A percentile compares a stretch with the other conserved stretches of the same genome.
Conservation (phyloP, 2,329 filamentous ascomycete species). For the Bipolaris cookei region DNA sequence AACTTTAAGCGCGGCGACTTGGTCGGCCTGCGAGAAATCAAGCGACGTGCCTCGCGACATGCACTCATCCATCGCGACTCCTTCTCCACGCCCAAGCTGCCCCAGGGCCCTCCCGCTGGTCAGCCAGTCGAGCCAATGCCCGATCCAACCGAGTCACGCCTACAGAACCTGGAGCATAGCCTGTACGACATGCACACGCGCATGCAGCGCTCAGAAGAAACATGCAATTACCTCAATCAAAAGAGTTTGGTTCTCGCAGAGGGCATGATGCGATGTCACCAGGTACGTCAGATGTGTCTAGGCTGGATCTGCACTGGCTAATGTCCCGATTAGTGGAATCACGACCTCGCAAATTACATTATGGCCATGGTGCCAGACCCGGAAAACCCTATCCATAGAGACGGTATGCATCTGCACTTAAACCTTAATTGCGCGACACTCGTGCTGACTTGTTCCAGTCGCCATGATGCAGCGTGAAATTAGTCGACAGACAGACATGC, state of each 20-base stretch:
- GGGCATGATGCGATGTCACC: conserved; percentile 74
- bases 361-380: conserved; percentile 74
- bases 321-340: conserved; percentile 69
- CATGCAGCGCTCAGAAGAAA: conserved; percentile 83
- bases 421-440: conserved; percentile 31
- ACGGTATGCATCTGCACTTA: conserved; percentile 66
- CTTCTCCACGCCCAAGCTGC: conserved; percentile 74
- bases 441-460: conserved; percentile 45
- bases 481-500: conserved; percentile 64
- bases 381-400: conserved; percentile 79
- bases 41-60: conserved; percentile 90
- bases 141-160: conserved; percentile 77
- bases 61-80: conserved; percentile 90
- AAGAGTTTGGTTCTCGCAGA: conserved; percentile 85
- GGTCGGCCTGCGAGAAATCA: conserved; percentile 90
- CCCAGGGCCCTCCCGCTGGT: conserved; percentile 76
- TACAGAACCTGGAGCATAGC: conserved; percentile 78
- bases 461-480: conserved; percentile 67
- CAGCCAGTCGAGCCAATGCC: conserved; percentile 84
- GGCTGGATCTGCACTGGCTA: conserved; percentile 31
- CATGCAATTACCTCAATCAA: conserved; percentile 75
- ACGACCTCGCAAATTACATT: conserved; percentile 79
- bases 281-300: conserved; percentile 54
- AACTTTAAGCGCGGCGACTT: conserved; percentile 96
- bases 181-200: conserved; percentile 80